Conservation (phyloP, 176 grass and related monocot genomes). For the Paspalum notatum region DNA sequence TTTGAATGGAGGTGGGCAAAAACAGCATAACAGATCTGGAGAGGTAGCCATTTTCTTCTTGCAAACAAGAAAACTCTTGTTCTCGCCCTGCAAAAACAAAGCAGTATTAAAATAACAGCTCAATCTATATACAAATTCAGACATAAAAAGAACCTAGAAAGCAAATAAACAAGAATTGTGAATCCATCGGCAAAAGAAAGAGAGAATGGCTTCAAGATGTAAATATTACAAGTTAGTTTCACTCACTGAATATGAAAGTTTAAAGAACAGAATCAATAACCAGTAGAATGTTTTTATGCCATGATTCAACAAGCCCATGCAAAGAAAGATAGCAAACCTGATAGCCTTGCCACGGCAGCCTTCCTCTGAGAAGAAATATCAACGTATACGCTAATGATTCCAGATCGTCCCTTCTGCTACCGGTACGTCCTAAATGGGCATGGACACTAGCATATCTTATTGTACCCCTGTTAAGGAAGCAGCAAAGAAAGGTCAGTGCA, state of each 20-base stretch:
- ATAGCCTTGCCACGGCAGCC: constrained; percentile 97
- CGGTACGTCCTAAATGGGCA: constrained; percentile 96
- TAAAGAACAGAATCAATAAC: constrained; percentile 23
- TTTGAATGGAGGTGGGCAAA: constrained; percentile 86
- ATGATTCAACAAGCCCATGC: neutral
- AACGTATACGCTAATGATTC: constrained; percentile 95
- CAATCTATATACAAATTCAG: constrained; percentile 19
- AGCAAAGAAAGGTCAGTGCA: constrained; percentile 21
- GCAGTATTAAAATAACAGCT: constrained; percentile 24
- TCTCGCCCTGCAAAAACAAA: constrained; percentile 85
- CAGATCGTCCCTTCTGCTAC: constrained; percentile 97
- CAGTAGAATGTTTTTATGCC: neutral
- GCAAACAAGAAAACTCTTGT: constrained; percentile 99
- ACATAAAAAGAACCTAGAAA: neutral
- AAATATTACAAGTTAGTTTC: constrained; percentile 18
- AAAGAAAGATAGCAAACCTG: constrained; percentile 61
- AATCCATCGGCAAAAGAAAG: neutral
- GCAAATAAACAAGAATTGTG: neutral
- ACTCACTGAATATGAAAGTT: constrained; percentile 26
- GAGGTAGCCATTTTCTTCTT: constrained; percentile 99
- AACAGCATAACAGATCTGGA: constrained; percentile 87
- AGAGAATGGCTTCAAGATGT: constrained; percentile 7
- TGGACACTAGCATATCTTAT: constrained; percentile 99
- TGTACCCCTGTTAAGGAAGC: constrained; percentile 68
- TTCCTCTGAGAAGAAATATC: constrained; percentile 96